These are phyloP conservation scores for Fusarium avenaceum DNA, from an alignment of 2,329 filamentous ascomycete species.

Conservation along the genomic window DNA sequence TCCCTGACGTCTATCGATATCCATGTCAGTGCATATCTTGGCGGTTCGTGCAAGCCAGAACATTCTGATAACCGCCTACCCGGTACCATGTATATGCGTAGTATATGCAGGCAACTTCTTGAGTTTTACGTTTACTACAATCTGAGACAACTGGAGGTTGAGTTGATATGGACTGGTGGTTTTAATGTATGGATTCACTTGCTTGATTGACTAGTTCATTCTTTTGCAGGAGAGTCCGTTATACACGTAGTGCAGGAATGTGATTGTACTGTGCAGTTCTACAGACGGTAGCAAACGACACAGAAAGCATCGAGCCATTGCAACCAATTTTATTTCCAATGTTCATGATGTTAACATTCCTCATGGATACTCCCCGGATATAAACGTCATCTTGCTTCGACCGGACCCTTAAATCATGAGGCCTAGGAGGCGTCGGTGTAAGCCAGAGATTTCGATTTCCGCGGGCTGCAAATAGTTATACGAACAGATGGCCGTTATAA, in stretches of 20 bases:
- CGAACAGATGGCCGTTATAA: conserved; percentile 15
- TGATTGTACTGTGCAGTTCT: neutral
- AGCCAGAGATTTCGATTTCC: conserved; percentile 9
- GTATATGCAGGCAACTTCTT: neutral
- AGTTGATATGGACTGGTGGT: too few species aligned
- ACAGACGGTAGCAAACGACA: neutral
- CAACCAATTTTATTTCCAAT: neutral
- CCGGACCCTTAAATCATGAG: conserved; percentile 3
- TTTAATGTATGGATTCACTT: too few species aligned
- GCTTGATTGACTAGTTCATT: too few species aligned
- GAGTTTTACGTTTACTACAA: neutral
- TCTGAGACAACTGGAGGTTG: too few species aligned
- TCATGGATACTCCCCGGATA: neutral
- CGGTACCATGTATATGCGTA: neutral
- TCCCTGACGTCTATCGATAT: neutral
- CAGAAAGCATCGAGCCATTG: neutral
- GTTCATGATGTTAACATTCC: too few species aligned
- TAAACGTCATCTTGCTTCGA: neutral
- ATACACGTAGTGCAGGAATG: too few species aligned
- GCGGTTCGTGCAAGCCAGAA: neutral
- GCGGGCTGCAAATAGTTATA: neutral
- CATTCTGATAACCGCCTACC: neutral
- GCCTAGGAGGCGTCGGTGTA: conserved; percentile 15
- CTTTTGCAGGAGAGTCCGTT: too few species aligned
- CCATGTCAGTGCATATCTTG: neutral